Evolutionary conservation across 441 rosid genomes (phyloP), one percentile per base, ranked within the genome.

Genomic region (Euphorbia schlechtendalii): DNA sequence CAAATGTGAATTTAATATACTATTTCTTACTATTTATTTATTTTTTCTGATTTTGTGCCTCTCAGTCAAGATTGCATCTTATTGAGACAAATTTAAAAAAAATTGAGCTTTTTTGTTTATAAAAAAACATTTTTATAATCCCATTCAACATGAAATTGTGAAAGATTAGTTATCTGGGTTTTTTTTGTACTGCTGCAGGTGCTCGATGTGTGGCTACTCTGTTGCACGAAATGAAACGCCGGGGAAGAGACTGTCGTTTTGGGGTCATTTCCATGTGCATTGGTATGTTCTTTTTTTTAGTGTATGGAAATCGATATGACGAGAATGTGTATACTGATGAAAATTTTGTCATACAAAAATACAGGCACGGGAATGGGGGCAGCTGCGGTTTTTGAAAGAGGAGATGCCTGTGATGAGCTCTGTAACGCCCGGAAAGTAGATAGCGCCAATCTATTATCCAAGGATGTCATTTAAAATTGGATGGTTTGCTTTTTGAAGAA

Each of bases 301-400:
- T 59, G 46, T 27, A n/a, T 0, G 20, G 25, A 63, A 14, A 41
- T 21, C 0, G n/a, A n/a, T 20, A 5, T 12, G 13, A 1, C 56
- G 27, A 61, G 46, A 21, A 20, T 18, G 14, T 5, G 5, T 4
- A 57, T 5, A 5, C n/a, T n/a, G n/a, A n/a, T n/a, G n/a, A n/a
- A n/a, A n/a, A n/a, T n/a, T n/a, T n/a, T n/a, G n/a, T n/a, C n/a
- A n/a, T n/a, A n/a, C n/a, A 0, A 12, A n/a, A 61, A 74, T 63
- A 75, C 86, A 85, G 98, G 96, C 63, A 84, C 96, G 0, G 99
- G 99, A 14, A 94, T 94, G 99, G 99, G 99, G 25, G 99, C 97
- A 63, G 99, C 99, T 0, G 99, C 97, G 12, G 96, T 94, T 59
- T 84, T 94, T 59, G 99, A 94, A 70, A 86, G 96, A 56, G 97